phyloP scores from a whole-genome alignment of 148 eudicot species.

The Chenopodium suecicum region DNA sequence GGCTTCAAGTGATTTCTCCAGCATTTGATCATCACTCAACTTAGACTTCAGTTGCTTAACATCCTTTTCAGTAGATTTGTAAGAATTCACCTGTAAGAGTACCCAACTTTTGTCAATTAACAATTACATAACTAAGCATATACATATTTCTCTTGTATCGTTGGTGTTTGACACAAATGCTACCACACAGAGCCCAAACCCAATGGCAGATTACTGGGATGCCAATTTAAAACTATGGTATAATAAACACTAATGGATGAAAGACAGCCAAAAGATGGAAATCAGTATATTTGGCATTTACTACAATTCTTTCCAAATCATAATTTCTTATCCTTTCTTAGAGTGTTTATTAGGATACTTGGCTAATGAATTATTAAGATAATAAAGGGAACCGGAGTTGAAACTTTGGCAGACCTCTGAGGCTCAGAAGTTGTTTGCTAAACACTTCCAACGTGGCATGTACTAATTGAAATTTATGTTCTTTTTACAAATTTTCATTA shows the following conservation, averaged over 20 bases:
- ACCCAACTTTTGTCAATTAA: not conserved
- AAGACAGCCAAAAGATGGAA: not conserved
- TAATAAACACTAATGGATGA: not conserved
- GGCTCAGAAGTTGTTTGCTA: not conserved
- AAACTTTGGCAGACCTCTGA: not conserved
- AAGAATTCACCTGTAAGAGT: slow-evolving; percentile 59
- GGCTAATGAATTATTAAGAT: not conserved
- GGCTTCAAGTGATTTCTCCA: slow-evolving; percentile 69
- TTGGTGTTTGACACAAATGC: not conserved
- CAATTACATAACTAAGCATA: not conserved
- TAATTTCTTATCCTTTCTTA: not conserved
- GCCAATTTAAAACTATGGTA: not conserved
- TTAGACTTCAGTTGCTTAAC: slow-evolving; percentile 68
- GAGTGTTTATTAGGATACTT: not conserved
- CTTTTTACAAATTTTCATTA: not conserved
- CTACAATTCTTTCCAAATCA: not conserved
- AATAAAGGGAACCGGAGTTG: not conserved
- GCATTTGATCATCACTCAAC: slow-evolving; percentile 69
- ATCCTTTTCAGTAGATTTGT: slow-evolving; percentile 75
- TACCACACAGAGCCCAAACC: not conserved
- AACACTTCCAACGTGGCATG: not conserved
- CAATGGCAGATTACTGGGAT: not conserved
- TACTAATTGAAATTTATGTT: not conserved
- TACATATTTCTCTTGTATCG: no score
- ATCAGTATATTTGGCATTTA: not conserved